phyloP scores from a whole-genome alignment of 2,329 filamentous ascomycete species.

The Paraphoma chrysanthemicola region DNA sequence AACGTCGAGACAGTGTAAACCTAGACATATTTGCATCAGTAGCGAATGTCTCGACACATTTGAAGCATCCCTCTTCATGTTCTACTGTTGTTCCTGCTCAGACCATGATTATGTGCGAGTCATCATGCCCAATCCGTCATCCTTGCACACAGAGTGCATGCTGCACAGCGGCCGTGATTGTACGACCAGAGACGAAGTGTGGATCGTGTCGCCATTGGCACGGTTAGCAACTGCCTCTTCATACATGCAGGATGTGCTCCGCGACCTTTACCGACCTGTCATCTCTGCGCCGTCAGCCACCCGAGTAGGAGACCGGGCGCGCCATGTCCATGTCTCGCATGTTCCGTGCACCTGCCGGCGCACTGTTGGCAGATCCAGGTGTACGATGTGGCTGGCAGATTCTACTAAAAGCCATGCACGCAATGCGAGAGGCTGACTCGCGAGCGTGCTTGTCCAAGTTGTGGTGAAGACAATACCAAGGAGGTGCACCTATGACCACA shows the following conservation, averaged over 20 bases:
- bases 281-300: slow-evolving; percentile 6
- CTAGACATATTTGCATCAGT: neutral
- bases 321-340: slow-evolving; percentile 12
- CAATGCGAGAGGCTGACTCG: neutral
- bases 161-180: slow-evolving; percentile 19
- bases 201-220: slow-evolving; percentile 15
- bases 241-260: slow-evolving; percentile 7
- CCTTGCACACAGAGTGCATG: slow-evolving; percentile 12
- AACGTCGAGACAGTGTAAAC: neutral
- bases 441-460: neutral
- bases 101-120: neutral
- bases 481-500: neutral
- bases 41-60: neutral
- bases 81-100: neutral
- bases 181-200: slow-evolving; percentile 19
- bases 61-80: too few species aligned
- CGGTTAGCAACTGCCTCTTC: slow-evolving; percentile 29
- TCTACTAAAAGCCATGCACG: neutral
- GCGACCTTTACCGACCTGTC: slow-evolving; percentile 16
- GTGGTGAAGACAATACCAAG: too few species aligned
- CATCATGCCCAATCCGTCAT: neutral
- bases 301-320: slow-evolving; percentile 1
- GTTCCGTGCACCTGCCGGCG: slow-evolving; percentile 11
- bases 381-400: slow-evolving; percentile 1
- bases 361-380: slow-evolving; percentile 7